Conservation (phyloP, 2,329 filamentous ascomycete genomes). For the Sordariomycetes sp. region DNA sequence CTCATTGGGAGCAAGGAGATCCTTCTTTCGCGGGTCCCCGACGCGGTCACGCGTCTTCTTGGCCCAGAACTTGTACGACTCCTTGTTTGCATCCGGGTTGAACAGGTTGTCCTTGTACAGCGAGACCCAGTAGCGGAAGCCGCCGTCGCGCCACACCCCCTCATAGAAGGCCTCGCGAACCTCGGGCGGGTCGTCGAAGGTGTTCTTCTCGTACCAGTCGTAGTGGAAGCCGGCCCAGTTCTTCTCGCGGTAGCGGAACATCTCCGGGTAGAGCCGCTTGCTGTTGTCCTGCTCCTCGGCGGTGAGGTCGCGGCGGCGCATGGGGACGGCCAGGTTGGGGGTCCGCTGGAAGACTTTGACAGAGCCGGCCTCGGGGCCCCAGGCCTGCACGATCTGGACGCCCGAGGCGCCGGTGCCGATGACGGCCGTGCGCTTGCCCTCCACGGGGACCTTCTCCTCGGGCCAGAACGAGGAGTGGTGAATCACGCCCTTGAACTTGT, state of each 20-base stretch:
- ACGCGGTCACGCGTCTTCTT: constrained; percentile 39
- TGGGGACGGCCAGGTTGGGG: constrained; percentile 54
- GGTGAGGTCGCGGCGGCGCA: constrained; percentile 36
- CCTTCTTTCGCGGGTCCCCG: constrained; percentile 32
- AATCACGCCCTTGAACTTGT: constrained; percentile 47
- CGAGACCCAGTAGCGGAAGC: constrained; percentile 43
- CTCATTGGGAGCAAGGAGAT: constrained; percentile 39
- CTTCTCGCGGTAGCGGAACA: constrained; percentile 41
- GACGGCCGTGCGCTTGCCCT: constrained; percentile 47
- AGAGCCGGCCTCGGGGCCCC: constrained; percentile 37
- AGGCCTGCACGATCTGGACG: constrained; percentile 53
- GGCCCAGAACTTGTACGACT: constrained; percentile 44
- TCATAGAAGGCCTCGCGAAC: constrained; percentile 38
- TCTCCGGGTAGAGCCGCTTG: constrained; percentile 32
- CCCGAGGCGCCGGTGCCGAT: constrained; percentile 57
- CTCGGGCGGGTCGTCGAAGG: constrained; percentile 40
- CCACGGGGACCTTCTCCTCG: constrained; percentile 40
- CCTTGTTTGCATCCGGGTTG: constrained; percentile 34
- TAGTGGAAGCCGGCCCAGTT: constrained; percentile 51
- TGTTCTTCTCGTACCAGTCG: constrained; percentile 40
- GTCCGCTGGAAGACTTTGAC: constrained; percentile 56
- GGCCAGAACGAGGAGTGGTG: constrained; percentile 54
- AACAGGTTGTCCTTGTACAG: constrained; percentile 41
- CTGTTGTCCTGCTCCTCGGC: constrained; percentile 26
- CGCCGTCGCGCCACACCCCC: constrained; percentile 36